These are phyloP conservation scores for Carpinus fangiana DNA, from an alignment of 306 rosid genomes.

Conservation along the genomic window DNA sequence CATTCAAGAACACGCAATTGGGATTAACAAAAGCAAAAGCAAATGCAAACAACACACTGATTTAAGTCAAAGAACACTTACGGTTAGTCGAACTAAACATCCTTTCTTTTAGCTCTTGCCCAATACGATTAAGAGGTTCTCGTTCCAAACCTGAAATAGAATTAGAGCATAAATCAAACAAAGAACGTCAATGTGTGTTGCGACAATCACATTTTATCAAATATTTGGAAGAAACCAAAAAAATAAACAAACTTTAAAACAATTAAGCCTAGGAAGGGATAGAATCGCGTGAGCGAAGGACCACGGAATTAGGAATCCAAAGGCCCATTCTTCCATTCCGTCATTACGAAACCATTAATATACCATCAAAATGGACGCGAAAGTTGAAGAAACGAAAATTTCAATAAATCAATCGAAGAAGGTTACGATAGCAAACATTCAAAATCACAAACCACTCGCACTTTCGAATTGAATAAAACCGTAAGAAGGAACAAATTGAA, in stretches of 20 bases:
- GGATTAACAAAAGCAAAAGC: background rate
- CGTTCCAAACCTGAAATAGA: constrained; percentile 15
- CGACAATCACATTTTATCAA: background rate
- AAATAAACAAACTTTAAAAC: no score
- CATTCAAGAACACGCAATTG: background rate
- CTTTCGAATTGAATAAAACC: background rate
- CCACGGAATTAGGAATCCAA: background rate
- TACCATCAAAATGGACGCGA: background rate
- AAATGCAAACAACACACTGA: background rate
- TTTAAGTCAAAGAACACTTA: constrained; percentile 39
- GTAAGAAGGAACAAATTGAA: no score
- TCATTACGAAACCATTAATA: background rate
- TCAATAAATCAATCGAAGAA: background rate
- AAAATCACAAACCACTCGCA: background rate
- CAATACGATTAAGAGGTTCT: background rate
- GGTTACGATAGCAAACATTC: background rate
- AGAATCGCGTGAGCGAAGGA: background rate
- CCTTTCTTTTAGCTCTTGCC: constrained; percentile 14
- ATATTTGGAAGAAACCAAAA: background rate
- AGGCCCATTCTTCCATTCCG: background rate
- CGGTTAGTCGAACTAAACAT: constrained; percentile 85
- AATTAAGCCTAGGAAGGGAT: background rate
- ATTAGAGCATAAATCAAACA: background rate
- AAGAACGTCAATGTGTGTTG: background rate
- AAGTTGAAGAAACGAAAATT: background rate